Evolutionary conservation across 305 asterid genomes (phyloP).

Genomic region (Withania somnifera): DNA sequence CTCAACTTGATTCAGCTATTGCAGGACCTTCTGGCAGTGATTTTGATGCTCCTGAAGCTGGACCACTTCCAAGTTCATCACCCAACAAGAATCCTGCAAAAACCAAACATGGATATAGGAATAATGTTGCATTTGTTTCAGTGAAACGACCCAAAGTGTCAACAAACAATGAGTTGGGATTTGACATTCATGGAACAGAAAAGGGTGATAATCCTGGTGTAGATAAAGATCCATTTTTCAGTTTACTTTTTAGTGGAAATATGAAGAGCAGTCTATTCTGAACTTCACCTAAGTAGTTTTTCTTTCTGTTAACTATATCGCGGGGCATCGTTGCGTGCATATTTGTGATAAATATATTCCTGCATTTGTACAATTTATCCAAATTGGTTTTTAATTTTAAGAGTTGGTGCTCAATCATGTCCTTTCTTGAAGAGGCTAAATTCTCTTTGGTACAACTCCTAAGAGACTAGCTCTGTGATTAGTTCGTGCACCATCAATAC

Average conservation of each 20-base stretch:
- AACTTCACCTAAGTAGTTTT: not conserved
- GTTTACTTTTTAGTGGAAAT: constrained; percentile 33
- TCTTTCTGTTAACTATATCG: not conserved
- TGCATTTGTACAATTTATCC: not conserved
- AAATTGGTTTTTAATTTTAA: not conserved
- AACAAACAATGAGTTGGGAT: constrained; percentile 13
- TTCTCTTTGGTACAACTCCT: not conserved
- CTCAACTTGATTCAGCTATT: constrained; percentile 11
- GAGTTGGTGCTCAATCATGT: not conserved
- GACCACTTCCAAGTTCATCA: constrained; percentile 10
- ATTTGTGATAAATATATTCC: not conserved
- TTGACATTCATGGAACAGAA: constrained; percentile 11
- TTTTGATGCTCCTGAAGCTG: not conserved
- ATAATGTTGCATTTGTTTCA: constrained; percentile 62
- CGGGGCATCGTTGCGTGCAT: not conserved
- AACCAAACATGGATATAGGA: constrained; percentile 19
- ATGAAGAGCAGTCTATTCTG: constrained; percentile 23
- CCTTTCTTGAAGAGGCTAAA: too few relatives aligned
- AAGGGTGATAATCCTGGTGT: constrained; percentile 13
- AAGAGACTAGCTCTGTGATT: not conserved
- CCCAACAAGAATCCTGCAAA: constrained; percentile 8
- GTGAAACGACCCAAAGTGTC: constrained; percentile 36
- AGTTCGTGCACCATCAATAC: not conserved
- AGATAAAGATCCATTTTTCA: constrained; percentile 32
- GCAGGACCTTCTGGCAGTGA: constrained; percentile 7